phyloP scores from a whole-genome alignment of 1,284 basidiomycete genomes.

The Pseudozyma tsukubaensis region DNA sequence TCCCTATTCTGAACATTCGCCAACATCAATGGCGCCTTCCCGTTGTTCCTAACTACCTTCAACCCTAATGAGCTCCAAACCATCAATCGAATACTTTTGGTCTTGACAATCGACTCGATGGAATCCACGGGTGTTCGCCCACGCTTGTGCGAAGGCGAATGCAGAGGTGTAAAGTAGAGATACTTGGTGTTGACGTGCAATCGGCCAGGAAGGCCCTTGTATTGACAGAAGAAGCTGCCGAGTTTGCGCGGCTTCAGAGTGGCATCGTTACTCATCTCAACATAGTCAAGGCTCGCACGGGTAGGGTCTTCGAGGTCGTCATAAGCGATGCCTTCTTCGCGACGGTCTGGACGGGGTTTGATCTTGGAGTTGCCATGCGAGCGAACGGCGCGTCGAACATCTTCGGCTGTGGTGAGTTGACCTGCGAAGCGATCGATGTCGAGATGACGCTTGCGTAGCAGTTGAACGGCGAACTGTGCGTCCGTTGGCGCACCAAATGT shows the following conservation, averaged over 20 bases:
- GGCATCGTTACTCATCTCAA: constrained; percentile 38
- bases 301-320: constrained; percentile 48
- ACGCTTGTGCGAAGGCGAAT: constrained; percentile 51
- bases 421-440: constrained; percentile 42
- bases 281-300: constrained; percentile 44
- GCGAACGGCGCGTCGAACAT: constrained; percentile 35
- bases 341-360: constrained; percentile 35
- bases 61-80: constrained; percentile 63
- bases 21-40: constrained; percentile 55
- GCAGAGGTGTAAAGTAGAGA: constrained; percentile 64
- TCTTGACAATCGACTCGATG: constrained; percentile 64
- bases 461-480: constrained; percentile 64
- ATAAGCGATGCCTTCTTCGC: constrained; percentile 43
- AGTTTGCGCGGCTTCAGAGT: constrained; percentile 59
- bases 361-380: constrained; percentile 18
- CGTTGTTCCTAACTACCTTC: constrained; percentile 58
- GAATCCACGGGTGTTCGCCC: constrained; percentile 58
- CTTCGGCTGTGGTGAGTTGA: constrained; percentile 24
- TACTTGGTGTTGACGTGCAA: constrained; percentile 61
- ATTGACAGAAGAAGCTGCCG: constrained; percentile 67
- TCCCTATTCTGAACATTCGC: constrained; percentile 64
- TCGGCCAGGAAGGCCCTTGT: constrained; percentile 64
- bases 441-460: constrained; percentile 62
- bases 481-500: constrained; percentile 67
- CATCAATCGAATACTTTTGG: constrained; percentile 57